Base-by-base conservation (phyloP, 495 filamentous ascomycete species). In the Talaromyces liani region DNA sequence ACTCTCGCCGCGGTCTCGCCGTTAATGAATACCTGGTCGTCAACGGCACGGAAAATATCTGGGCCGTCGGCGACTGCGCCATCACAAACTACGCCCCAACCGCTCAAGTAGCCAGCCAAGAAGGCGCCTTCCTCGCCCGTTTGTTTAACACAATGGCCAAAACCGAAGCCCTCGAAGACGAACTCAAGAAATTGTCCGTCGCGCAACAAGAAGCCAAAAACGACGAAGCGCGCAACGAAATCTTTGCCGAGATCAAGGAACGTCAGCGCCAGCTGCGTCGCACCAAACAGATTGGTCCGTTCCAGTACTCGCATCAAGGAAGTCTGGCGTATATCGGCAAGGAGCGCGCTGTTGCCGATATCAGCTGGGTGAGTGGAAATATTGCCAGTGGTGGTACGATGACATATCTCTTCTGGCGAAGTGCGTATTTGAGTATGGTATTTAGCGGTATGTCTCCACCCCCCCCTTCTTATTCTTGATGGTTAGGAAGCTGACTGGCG, bases 1-100 rank as follows among this genome's bases (percentile, higher is more conserved):
- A 96, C 79, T 96, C 95, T 22, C 89, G 94, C 65, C 91, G 94
- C 66, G 94, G 94, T 72, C 86, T 98, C 47, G 90, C 89, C 36
- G 94, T 98, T 39, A 98, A 98, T 76, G 95, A 98, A 74, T 98
- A 96, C 81, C 89, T 98, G 7, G 94, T 98, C 58, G 93, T 98
- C 54, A 95, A 98, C 75, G 94, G 94, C 58, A 87, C 93, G 47
- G 91, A 96, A 71, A 94, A 97, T 74, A 88, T 98, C 74, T 98
- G 95, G 94, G 90, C 90, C 25, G 85, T 89, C 61, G 87, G 87
- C 66, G 93, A 97, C 80, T 96, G 93, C 76, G 91, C 92, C 56
- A 87, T 95, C 49, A 92, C 92, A 71, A 96, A 96, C 79, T 98
- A 98, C 73, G 95, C 95, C 47, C 94, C 94, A 45, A 98, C 95